Evolutionary conservation across 352 stramenopile genomes (phyloP), one percentile per base, ranked within the genome.

Genomic region (Pythium monospermum): DNA sequence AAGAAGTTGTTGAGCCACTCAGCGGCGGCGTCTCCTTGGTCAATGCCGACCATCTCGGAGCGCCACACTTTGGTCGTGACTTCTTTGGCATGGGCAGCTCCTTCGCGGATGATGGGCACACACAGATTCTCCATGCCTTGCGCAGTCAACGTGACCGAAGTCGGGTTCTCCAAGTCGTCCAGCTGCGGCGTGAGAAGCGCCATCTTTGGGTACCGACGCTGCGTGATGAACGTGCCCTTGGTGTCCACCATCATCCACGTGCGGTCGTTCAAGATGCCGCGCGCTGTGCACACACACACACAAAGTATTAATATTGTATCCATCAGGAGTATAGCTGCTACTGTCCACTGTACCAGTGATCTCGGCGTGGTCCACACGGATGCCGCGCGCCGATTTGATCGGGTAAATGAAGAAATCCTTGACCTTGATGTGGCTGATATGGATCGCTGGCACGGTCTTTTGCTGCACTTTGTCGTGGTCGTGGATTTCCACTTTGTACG

Each of bases 371-470:
- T 73, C 51, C 6, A 94, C 35, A 3, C 67, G 61, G n/a, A 88
- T 75, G 1, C 75, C 77, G 40, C 59, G 64, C 55, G 83, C 92
- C n/a, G 73, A 87, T 60, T 95, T 94, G 64, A 95, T 71, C 26
- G 85, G 85, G 59, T 94, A 95, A 35, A 95, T 54, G 51, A 64
- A 76, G 8, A 93, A 61, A 1, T 78, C 81, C 1, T 54, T 61
- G 53, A 61, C 46, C 25, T 54, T 61, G 32, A 55, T 21, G 19
- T 56, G 38, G 46, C 53, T 55, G 37, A 61, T 40, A 39, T 62
- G 39, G 18, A 53, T 31, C 47, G 32, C 55, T 28, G 46, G 21
- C 26, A 60, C 43, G 10, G 53, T 60, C 36, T 60, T 60, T 15
- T 49, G 35, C 36, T 44, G 27, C 28, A 84, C 49, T 31, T 73